Conservation (phyloP, 306 rosid genomes). For the Cucurbita maxima region DNA sequence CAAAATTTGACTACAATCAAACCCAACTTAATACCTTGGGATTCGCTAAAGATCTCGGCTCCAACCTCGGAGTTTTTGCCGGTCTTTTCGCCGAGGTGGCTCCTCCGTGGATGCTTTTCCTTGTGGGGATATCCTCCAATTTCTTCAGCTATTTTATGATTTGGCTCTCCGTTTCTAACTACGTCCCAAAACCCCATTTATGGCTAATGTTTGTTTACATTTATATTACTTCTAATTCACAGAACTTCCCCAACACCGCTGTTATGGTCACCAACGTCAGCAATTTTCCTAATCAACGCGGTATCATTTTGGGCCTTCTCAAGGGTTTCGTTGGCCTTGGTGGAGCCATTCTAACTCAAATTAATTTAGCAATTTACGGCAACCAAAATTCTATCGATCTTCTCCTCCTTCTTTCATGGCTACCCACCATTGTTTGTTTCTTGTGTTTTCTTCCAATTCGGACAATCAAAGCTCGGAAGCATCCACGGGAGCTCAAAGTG, state of each 20-base stretch:
- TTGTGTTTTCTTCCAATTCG: constrained; percentile 10
- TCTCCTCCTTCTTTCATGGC: neutral
- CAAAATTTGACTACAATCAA: constrained; percentile 19
- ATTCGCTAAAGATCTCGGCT: constrained; percentile 25
- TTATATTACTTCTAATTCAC: neutral
- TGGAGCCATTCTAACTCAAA: neutral
- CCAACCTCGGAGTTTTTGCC: constrained; percentile 16
- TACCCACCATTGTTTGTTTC: constrained; percentile 15
- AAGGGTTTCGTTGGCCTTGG: neutral
- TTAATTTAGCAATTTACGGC: neutral
- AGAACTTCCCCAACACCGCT: neutral
- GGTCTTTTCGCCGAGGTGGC: constrained; percentile 4
- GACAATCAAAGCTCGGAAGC: constrained; percentile 5
- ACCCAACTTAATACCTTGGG: constrained; percentile 8
- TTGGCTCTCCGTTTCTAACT: constrained; percentile 4
- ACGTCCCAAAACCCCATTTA: constrained; percentile 10
- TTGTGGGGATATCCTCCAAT: constrained; percentile 13
- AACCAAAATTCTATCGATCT: neutral
- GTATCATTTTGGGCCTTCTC: neutral
- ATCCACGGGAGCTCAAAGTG: constrained; percentile 1
- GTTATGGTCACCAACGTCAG: neutral
- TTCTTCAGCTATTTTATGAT: constrained; percentile 3
- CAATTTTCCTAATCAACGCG: neutral
- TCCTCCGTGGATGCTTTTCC: constrained; percentile 16
- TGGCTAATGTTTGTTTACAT: constrained; percentile 23